Evolutionary conservation across 306 rosid species (phyloP).

Genomic region (Fragaria vesca): DNA sequence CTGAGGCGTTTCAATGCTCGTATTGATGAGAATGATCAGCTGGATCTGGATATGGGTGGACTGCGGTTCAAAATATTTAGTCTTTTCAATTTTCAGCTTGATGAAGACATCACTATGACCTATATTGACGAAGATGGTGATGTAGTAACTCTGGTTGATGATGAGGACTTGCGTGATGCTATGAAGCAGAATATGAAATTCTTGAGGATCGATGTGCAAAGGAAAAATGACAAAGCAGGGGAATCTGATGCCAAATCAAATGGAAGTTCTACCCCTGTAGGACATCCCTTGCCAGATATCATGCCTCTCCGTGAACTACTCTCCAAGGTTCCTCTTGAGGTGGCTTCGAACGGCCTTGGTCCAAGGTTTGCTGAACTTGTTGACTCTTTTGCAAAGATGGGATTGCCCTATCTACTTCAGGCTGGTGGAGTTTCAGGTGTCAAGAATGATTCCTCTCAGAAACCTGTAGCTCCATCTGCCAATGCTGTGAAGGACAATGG

Average conservation of each 20-base stretch:
- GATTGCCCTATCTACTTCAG: conserved; percentile 26
- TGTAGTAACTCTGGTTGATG: conserved; percentile 69
- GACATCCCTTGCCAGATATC: conserved; percentile 15
- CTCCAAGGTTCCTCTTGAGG: conserved; percentile 36
- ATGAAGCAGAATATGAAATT: conserved; percentile 66
- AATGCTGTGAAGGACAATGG: conserved; percentile 21
- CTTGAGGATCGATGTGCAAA: conserved; percentile 64
- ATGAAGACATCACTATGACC: conserved; percentile 50
- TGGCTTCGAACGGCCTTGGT: conserved; percentile 45
- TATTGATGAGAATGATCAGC: conserved; percentile 36
- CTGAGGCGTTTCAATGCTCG: conserved; percentile 80
- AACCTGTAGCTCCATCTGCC: conserved; percentile 20
- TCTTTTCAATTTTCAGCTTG: conserved; percentile 51
- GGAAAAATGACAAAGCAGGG: conserved; percentile 30
- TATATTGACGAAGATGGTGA: conserved; percentile 96
- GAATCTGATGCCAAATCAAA: conserved; percentile 42
- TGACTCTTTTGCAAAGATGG: conserved; percentile 41
- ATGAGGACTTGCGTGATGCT: conserved; percentile 72
- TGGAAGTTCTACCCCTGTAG: conserved; percentile 56
- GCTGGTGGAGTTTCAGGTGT: conserved; percentile 31
- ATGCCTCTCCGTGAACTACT: conserved; percentile 40
- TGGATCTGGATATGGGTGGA: conserved; percentile 71
- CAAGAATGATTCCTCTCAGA: conserved; percentile 25
- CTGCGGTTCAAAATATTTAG: conserved; percentile 52
- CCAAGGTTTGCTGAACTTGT: conserved; percentile 44